A percentile compares a stretch with the other conserved stretches of the same genome.
phyloP scores from a whole-genome alignment of 2,329 filamentous ascomycete genomes.

The Thelonectria rubi region DNA sequence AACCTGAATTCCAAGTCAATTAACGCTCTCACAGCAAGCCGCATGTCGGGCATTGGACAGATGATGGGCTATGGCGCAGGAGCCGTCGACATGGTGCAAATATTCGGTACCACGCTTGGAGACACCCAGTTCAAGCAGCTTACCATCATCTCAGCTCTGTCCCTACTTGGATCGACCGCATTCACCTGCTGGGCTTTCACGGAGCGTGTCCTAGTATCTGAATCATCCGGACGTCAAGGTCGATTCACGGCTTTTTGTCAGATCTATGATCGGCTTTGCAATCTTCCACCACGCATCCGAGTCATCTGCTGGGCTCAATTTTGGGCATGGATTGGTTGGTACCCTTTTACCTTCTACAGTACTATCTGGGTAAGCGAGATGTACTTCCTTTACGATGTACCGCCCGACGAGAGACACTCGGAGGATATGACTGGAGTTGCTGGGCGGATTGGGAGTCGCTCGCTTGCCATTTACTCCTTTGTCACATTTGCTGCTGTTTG shows the following conservation, averaged over 20 bases:
- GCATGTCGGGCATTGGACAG: slow-evolving; percentile 88
- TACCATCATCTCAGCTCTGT: slow-evolving; percentile 79
- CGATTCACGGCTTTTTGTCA: slow-evolving; percentile 75
- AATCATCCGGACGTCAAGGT: slow-evolving; percentile 63
- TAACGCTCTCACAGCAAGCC: slow-evolving; percentile 66
- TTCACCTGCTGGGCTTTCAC: slow-evolving; percentile 90
- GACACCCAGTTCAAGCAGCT: slow-evolving; percentile 97
- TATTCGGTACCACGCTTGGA: slow-evolving; percentile 80
- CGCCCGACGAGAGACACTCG: slow-evolving; percentile 65
- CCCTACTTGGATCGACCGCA: slow-evolving; percentile 74
- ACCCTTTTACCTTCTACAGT: slow-evolving; percentile 96
- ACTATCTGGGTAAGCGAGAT: slow-evolving; percentile 98
- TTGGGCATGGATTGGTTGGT: slow-evolving; percentile 99
- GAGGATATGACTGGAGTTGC: slow-evolving; percentile 86
- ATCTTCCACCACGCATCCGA: slow-evolving; percentile 84
- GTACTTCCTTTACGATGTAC: slow-evolving; percentile 88
- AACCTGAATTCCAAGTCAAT: slow-evolving; percentile 19
- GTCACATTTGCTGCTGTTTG: slow-evolving; percentile 85
- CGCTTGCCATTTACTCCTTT: slow-evolving; percentile 87
- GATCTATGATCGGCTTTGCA: slow-evolving; percentile 78
- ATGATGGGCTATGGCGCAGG: slow-evolving; percentile 86
- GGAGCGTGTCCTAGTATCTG: slow-evolving; percentile 78
- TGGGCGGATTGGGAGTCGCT: slow-evolving; percentile 86
- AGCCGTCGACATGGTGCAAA: slow-evolving; percentile 79
- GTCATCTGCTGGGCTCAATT: slow-evolving; percentile 96